Evolutionary conservation across 2,329 filamentous ascomycete species (phyloP).

Genomic region (Talaromyces pinophilus): DNA sequence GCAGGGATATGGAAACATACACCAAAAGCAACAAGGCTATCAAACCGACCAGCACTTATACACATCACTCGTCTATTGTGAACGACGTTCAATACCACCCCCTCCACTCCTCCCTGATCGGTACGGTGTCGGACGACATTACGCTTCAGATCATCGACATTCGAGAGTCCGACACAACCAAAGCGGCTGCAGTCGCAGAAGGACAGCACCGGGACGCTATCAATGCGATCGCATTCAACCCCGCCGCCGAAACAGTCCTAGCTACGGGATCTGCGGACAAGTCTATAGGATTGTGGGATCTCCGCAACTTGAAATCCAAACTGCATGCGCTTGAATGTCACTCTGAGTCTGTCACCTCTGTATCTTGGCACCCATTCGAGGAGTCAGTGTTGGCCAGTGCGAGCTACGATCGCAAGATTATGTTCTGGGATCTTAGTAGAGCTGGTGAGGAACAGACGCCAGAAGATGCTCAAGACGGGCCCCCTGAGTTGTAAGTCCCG

Average conservation of each 20-base stretch:
- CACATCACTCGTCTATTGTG: constrained; percentile 84
- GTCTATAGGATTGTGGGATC: constrained; percentile 91
- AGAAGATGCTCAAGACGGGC: constrained; percentile 92
- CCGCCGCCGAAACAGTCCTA: constrained; percentile 81
- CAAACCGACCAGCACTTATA: constrained; percentile 73
- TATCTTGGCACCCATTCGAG: constrained; percentile 94
- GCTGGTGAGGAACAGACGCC: constrained; percentile 93
- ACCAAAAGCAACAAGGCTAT: constrained; percentile 69
- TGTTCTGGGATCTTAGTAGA: constrained; percentile 93
- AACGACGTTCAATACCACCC: constrained; percentile 98
- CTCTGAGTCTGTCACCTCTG: constrained; percentile 82
- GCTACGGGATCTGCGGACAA: constrained; percentile 95
- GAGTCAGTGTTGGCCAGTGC: constrained; percentile 84
- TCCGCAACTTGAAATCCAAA: constrained; percentile 86
- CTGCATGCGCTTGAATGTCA: constrained; percentile 89
- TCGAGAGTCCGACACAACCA: constrained; percentile 66
- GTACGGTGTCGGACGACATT: constrained; percentile 91
- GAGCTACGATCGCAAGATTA: constrained; percentile 87
- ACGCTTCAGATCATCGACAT: constrained; percentile 90
- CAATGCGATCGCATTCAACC: constrained; percentile 95
- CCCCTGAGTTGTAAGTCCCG: constrained; percentile 81
- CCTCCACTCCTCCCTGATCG: constrained; percentile 78
- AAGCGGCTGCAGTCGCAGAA: constrained; percentile 67
- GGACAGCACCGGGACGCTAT: constrained; percentile 87
- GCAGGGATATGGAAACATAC: constrained; percentile 77